Base-by-base conservation (phyloP, 148 eudicot species). In the Camellia japonica region DNA sequence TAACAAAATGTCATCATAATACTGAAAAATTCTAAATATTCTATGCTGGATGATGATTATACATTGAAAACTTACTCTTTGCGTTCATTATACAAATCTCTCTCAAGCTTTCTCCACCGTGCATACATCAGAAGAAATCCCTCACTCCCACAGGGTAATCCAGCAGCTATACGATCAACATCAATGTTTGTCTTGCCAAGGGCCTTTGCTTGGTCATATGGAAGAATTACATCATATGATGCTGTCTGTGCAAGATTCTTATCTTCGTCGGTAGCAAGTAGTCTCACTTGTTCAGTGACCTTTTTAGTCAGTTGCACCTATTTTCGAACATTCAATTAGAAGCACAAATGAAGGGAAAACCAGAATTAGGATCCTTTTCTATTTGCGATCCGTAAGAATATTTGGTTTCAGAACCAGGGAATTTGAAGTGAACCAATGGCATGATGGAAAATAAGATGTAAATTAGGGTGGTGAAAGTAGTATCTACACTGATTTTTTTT, bases 81-180 rank as follows among this genome's bases (percentile, higher is more conserved):
- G 46, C 98, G 95, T 81, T 93, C 99, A 83, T 94, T 96, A 85
- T 93, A 96, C 83, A 96, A 87, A 79, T 96, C 98, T 76, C 92
- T 89, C 88, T 87, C 99, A 66, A 96, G 91, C 81, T 96, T 96
- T 90, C 93, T 93, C 99, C 99, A 96, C 52, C 99, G 91, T 76
- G 99, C 99, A 90, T 85, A 91, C 99, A 96, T 96, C 15, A 96
- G 92, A 83, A 96, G 98, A 77, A 96, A 96, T 62, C 99, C 99
- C 81, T 96, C 99, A 79, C 94, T 93, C 30, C 98, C 99, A 85
- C 99, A 96, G 68, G 99, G 99, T 78, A 96, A 84, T 55, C 99
- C 99, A 47, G 99, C 99, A 66, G 97, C 95, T 79, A 96, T 96
- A n/a, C 99, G 91, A 75, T 89, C 95, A 73, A 92, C 94, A 79